These are phyloP conservation scores for Geotrichum phurueaensis DNA, from an alignment of 1,139 yeast species.

Conservation along the genomic window DNA sequence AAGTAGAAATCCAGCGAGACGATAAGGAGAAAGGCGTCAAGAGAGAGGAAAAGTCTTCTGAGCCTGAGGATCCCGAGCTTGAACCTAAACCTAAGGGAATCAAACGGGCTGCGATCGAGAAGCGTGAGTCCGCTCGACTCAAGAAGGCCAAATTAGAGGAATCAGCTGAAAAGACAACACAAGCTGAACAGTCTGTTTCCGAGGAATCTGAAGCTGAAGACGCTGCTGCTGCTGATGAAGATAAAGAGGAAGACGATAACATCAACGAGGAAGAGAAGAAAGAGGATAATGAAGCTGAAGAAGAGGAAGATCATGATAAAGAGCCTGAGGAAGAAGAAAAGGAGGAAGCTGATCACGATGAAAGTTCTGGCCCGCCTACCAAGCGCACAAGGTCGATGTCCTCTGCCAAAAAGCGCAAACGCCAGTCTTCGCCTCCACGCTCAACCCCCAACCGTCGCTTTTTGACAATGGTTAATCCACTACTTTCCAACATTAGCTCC, in stretches of 20 bases:
- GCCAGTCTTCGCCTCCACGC: conserved; percentile 24
- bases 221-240: neutral
- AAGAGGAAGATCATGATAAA: conserved; percentile 2
- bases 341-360: conserved; percentile 8
- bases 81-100: neutral
- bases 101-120: conserved; percentile 1
- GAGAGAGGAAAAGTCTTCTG: neutral
- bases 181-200: neutral
- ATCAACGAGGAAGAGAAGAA: neutral
- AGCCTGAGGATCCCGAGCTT: neutral
- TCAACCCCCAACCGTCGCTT: conserved; percentile 27
- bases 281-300: neutral
- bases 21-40: conserved; percentile 6
- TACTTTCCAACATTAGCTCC: conserved; percentile 59
- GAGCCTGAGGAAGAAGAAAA: conserved; percentile 4
- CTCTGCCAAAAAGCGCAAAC: conserved; percentile 19
- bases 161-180: neutral
- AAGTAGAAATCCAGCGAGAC: neutral
- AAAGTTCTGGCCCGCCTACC: conserved; percentile 12
- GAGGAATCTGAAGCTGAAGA: neutral
- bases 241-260: neutral
- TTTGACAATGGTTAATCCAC: conserved; percentile 39
- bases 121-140: conserved; percentile 11
- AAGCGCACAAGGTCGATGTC: conserved; percentile 11
- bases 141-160: conserved; percentile 10